These are phyloP conservation scores for Cystobasidiopsis lactophilus DNA, from an alignment of 768 basidiomycete species.

Conservation along the genomic window DNA sequence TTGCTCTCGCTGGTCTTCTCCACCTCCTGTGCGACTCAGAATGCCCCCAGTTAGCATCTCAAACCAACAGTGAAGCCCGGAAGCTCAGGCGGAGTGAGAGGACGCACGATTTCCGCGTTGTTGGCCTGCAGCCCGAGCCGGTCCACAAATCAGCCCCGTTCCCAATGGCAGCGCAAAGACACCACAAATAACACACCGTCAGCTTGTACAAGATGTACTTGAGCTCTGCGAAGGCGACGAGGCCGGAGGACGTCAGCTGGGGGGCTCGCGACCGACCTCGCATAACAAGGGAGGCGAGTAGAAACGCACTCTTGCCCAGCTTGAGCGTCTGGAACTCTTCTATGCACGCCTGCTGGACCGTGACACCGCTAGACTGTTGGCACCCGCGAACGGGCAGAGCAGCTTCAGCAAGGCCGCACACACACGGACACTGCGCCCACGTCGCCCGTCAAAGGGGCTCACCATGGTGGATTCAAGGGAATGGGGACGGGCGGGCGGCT, in stretches of 20 bases:
- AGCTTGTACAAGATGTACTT: conserved; percentile 70
- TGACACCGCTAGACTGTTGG: conserved; percentile 43
- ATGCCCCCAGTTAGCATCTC: too few species aligned
- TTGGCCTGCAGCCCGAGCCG: conserved; percentile 13
- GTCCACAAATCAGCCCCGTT: not conserved
- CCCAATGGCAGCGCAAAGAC: too few species aligned
- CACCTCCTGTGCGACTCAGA: too few species aligned
- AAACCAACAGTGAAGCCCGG: too few species aligned
- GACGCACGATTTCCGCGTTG: conserved; percentile 32
- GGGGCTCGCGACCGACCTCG: not conserved
- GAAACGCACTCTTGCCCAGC: conserved; percentile 34
- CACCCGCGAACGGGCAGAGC: not conserved
- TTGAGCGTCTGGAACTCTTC: conserved; percentile 45
- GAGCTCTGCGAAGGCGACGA: conserved; percentile 25
- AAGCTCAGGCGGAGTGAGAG: too few species aligned
- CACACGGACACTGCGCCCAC: not conserved
- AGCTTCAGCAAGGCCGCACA: not conserved
- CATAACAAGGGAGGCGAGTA: not conserved
- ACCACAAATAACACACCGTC: too few species aligned
- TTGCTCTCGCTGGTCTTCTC: conserved; percentile 36
- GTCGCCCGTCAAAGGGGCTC: not conserved
- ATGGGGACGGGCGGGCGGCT: too few species aligned
- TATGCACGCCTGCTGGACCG: conserved; percentile 38
- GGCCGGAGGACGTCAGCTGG: not conserved
- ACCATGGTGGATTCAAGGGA: conserved; percentile 3